These are phyloP conservation scores for Daldinia sp. DNA, from an alignment of 2,329 filamentous ascomycete species.

Conservation along the genomic window DNA sequence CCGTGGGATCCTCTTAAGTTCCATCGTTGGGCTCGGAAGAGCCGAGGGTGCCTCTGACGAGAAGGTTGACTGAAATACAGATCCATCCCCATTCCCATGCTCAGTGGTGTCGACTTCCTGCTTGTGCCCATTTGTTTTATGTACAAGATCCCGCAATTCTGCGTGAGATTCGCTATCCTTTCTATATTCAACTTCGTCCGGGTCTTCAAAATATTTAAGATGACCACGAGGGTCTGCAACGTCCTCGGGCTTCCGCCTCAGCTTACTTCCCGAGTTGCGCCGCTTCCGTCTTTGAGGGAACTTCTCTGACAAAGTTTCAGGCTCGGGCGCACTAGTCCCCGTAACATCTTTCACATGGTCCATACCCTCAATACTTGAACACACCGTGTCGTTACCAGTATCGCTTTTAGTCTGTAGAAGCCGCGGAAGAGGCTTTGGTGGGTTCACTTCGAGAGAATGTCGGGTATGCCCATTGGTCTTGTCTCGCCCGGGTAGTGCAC, in stretches of 20 bases:
- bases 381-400: conserved; percentile 42
- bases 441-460: conserved; percentile 29
- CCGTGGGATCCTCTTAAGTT: conserved; percentile 58
- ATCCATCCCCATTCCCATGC: conserved; percentile 21
- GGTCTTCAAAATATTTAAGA: conserved; percentile 90
- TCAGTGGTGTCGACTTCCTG: neutral
- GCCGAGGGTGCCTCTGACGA: conserved; percentile 47
- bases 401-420: conserved; percentile 49
- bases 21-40: conserved; percentile 50
- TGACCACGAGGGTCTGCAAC: conserved; percentile 76
- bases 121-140: conserved; percentile 18
- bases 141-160: conserved; percentile 34
- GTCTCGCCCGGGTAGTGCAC: conserved; percentile 23
- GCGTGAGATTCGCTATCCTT: conserved; percentile 68
- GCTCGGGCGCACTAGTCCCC: conserved; percentile 71
- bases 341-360: conserved; percentile 62
- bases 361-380: conserved; percentile 47
- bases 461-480: conserved; percentile 6
- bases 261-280: conserved; percentile 86
- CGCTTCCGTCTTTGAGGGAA: conserved; percentile 62
- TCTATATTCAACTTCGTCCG: conserved; percentile 82
- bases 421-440: conserved; percentile 38
- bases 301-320: conserved; percentile 60
- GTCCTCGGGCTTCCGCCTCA: conserved; percentile 76
- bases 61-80: conserved; percentile 47